Percentiles rank a stretch among this genome's conserved stretches.
These are phyloP conservation scores for Suillus discolor DNA, from an alignment of 768 basidiomycete genomes.

Conservation along the genomic window DNA sequence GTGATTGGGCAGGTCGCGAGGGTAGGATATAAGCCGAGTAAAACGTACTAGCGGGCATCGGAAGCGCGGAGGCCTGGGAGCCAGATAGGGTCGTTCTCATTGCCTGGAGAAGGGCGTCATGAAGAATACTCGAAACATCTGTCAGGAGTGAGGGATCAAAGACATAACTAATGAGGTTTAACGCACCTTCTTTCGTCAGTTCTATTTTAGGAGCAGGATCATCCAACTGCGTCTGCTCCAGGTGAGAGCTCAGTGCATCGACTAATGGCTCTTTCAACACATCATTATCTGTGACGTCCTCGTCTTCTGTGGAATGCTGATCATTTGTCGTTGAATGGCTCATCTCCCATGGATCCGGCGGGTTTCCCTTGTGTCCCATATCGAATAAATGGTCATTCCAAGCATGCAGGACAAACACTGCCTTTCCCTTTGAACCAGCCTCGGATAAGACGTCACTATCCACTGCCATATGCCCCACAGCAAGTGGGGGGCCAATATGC, in stretches of 20 bases:
- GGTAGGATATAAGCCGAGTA: constrained; percentile 81
- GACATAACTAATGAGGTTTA: not conserved
- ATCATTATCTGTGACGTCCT: not conserved
- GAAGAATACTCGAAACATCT: constrained; percentile 48
- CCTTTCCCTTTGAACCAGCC: constrained; percentile 71
- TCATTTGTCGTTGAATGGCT: constrained; percentile 30
- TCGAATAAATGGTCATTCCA: constrained; percentile 58
- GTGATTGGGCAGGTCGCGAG: constrained; percentile 61
- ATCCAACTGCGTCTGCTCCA: constrained; percentile 36
- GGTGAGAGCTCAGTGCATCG: not conserved
- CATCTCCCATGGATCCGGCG: constrained; percentile 19
- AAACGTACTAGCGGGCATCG: constrained; percentile 74
- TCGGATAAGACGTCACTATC: constrained; percentile 47
- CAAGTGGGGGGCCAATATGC: constrained; percentile 54
- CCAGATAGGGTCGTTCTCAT: constrained; percentile 52
- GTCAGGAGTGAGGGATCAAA: not conserved
- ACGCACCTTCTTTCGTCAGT: constrained; percentile 3
- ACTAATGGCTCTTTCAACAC: not conserved
- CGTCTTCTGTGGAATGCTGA: constrained; percentile 12
- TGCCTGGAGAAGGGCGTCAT: constrained; percentile 64
- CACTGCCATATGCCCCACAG: constrained; percentile 73
- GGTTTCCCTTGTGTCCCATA: not conserved
- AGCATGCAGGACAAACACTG: constrained; percentile 69
- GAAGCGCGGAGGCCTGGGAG: constrained; percentile 59
- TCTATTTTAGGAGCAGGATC: not conserved